Conservation (phyloP, 129 eudicot species). For the Tagetes erecta region DNA sequence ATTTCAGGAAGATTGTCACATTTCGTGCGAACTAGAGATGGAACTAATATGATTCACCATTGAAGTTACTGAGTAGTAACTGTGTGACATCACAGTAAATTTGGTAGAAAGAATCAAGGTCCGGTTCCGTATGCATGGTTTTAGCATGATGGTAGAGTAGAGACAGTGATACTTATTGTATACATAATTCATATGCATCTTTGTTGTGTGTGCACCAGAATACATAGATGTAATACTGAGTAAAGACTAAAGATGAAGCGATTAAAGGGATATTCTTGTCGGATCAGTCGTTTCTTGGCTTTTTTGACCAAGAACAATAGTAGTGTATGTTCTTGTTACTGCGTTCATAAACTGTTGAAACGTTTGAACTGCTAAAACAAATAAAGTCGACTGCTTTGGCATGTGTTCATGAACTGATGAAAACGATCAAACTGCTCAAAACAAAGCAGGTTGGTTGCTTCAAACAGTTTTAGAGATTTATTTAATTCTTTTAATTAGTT, state of each 20-base stretch:
- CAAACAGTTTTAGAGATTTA: too few relatives aligned
- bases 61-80: background rate
- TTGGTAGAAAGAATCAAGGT: background rate
- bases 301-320: background rate
- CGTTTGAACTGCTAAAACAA: background rate
- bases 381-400: background rate
- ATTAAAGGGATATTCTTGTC: too few relatives aligned
- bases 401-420: too few relatives aligned
- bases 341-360: background rate
- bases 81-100: slow-evolving; percentile 2
- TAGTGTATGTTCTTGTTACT: background rate
- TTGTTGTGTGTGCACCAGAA: background rate
- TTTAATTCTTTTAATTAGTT: too few relatives aligned
- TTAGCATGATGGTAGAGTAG: slow-evolving; percentile 4
- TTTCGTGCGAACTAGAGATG: slow-evolving; percentile 21
- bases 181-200: slow-evolving; percentile 5
- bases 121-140: slow-evolving; percentile 10
- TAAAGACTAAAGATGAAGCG: background rate
- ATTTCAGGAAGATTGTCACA: background rate
- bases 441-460: too few relatives aligned
- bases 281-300: background rate
- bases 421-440: too few relatives aligned
- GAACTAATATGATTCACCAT: slow-evolving; percentile 4
- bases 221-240: slow-evolving; percentile 7
- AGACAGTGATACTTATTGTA: slow-evolving; percentile 1